Evolutionary conservation across 345 rosid genomes (phyloP), one percentile per base, ranked within the genome.

Genomic region (Eutrema heterophyllum): DNA sequence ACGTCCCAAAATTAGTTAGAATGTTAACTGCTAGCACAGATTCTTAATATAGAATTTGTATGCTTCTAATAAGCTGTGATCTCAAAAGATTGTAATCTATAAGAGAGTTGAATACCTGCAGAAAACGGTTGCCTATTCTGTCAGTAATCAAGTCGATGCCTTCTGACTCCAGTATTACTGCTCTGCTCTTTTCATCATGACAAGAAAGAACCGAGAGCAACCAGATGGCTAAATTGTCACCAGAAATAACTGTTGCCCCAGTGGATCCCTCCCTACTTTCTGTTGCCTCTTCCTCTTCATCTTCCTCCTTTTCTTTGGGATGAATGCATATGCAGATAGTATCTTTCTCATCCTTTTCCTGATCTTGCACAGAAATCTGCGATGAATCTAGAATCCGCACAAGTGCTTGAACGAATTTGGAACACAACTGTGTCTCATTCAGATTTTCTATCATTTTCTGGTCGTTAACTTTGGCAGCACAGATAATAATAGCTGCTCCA

Each of bases 141-240:
- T 89, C 92, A 0, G 95, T 89, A 39, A 96, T 86, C 79, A 85
- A 89, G 81, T 96, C 98, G 59, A 96, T 67, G 30, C 93, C 98
- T 72, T 91, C 99, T 55, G 98, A 85, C 68, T 92, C 98, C 98
- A 96, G 76, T 77, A 96, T 89, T 30, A 81, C 86, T 46, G 66
- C 82, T 86, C 84, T 92, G 73, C 88, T 86, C 79, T 83, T 89
- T 76, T 83, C 95, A 79, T 90, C 92, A 63, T 85, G 93, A 81
- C 98, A 89, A 18, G 99, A 93, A 82, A 96, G 94, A 69, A 96
- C 85, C 9, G 96, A 86, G 21, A 96, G 96, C 63, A 96, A 82
- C 97, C 97, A 92, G 72, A 86, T 83, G 57, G 97, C 97, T 65
- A 96, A 83, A 81, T 84, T 88, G 44, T 78, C 82, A 73, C 96